A percentile compares a stretch with the other conserved stretches of the same genome.
Conservation (phyloP, 257 asterid species). For the Handroanthus guayacan region DNA sequence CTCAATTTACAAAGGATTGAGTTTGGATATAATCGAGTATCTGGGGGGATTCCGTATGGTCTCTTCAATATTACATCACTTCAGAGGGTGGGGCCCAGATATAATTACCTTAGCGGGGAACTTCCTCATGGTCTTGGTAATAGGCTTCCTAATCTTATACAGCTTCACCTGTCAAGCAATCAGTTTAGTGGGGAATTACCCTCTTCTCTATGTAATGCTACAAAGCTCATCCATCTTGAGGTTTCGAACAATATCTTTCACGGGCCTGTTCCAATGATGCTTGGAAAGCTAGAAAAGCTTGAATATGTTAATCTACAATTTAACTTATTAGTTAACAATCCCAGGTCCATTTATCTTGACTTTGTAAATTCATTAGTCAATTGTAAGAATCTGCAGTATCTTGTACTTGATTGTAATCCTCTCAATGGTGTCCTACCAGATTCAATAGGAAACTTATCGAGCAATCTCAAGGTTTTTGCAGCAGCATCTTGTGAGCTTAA, state of each 20-base stretch:
- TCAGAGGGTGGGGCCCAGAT: conserved; percentile 35
- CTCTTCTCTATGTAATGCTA: conserved; percentile 46
- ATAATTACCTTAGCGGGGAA: conserved; percentile 43
- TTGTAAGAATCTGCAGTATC: conserved; percentile 40
- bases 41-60: conserved; percentile 41
- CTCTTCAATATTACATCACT: conserved; percentile 52
- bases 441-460: conserved; percentile 42
- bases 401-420: conserved; percentile 43
- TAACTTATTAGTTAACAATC: conserved; percentile 39
- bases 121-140: conserved; percentile 51
- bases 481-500: conserved; percentile 42
- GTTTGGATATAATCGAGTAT: conserved; percentile 43
- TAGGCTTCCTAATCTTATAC: background rate
- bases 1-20: conserved; percentile 39
- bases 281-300: conserved; percentile 46
- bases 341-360: conserved; percentile 41
- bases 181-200: conserved; percentile 44
- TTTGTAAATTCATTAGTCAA: conserved; percentile 46
- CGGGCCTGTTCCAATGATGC: conserved; percentile 48
- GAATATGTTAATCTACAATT: conserved; percentile 37
- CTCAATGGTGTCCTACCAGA: conserved; percentile 45
- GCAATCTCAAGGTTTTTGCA: conserved; percentile 41
- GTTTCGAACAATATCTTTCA: conserved; percentile 47
- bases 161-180: too few species aligned
- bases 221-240: conserved; percentile 35